These are phyloP conservation scores for Penstemon davidsonii DNA, from an alignment of 257 asterid genomes.

Conservation along the genomic window DNA sequence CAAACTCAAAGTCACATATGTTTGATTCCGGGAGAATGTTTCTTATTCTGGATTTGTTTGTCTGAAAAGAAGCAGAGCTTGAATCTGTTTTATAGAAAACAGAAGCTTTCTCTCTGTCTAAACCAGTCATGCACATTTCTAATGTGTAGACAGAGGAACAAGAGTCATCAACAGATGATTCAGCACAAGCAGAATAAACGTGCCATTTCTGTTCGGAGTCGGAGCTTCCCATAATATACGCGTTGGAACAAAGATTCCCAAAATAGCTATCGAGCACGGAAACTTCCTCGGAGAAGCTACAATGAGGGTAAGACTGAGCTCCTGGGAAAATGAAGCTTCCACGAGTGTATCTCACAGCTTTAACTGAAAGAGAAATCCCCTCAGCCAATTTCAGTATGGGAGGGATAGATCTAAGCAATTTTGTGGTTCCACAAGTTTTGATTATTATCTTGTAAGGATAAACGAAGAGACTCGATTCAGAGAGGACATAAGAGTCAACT, in stretches of 20 bases:
- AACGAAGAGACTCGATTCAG: slow-evolving; percentile 85
- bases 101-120: slow-evolving; percentile 66
- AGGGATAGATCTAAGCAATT: slow-evolving; percentile 68
- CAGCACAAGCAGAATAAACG: slow-evolving; percentile 64
- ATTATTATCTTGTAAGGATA: slow-evolving; percentile 70
- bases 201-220: slow-evolving; percentile 67
- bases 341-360: slow-evolving; percentile 60
- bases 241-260: slow-evolving; percentile 64
- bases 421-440: slow-evolving; percentile 85
- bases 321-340: slow-evolving; percentile 90
- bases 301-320: slow-evolving; percentile 76
- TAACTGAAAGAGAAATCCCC: slow-evolving; percentile 52
- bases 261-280: slow-evolving; percentile 64
- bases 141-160: slow-evolving; percentile 55
- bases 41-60: slow-evolving; percentile 59
- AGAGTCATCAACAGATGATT: slow-evolving; percentile 26
- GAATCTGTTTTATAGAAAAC: slow-evolving; percentile 61
- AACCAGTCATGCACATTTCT: slow-evolving; percentile 88
- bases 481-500: slow-evolving; percentile 78
- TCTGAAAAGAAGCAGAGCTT: slow-evolving; percentile 58
- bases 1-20: slow-evolving; percentile 78
- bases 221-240: slow-evolving; percentile 58
- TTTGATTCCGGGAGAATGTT: slow-evolving; percentile 67
- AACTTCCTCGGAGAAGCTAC: slow-evolving; percentile 76
- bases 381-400: slow-evolving; percentile 65